Conservation (phyloP, 2,329 filamentous ascomycete species). For the Drechslerella stenobrocha region DNA sequence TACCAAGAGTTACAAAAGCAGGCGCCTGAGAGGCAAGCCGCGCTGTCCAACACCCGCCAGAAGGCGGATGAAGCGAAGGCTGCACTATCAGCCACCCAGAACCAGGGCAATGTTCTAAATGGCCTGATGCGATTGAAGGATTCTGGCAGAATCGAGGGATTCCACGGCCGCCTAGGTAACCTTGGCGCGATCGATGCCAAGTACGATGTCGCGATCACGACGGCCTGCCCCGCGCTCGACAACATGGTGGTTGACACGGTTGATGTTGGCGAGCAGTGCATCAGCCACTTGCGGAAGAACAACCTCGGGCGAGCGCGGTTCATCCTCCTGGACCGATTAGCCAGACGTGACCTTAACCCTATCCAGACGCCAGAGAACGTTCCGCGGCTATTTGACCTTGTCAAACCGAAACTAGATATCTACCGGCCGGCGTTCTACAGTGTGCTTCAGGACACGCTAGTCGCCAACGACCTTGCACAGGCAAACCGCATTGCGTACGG, state of each 20-base stretch:
- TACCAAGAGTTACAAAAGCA: conserved; percentile 24
- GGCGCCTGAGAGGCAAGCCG: conserved; percentile 78
- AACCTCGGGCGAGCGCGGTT: conserved; percentile 96
- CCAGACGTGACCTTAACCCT: conserved; percentile 72
- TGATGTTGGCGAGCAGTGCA: conserved; percentile 94
- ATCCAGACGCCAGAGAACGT: conserved; percentile 91
- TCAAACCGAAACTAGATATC: conserved; percentile 82
- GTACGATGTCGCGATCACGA: conserved; percentile 98
- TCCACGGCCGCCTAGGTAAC: conserved; percentile 92
- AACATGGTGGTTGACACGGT: conserved; percentile 97
- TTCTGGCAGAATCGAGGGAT: conserved; percentile 93
- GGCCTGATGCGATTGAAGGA: conserved; percentile 93
- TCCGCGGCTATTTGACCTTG: conserved; percentile 87
- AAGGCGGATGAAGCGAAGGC: conserved; percentile 95
- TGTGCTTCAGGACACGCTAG: conserved; percentile 90
- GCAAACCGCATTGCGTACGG: conserved; percentile 97
- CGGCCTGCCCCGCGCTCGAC: conserved; percentile 85
- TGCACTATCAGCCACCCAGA: conserved; percentile 85
- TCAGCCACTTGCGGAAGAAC: conserved; percentile 95
- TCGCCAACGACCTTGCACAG: conserved; percentile 89
- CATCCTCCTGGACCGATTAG: conserved; percentile 87
- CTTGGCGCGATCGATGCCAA: conserved; percentile 89
- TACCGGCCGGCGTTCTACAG: conserved; percentile 94
- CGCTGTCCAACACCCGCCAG: conserved; percentile 85
- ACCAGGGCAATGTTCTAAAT: conserved; percentile 86